These are phyloP conservation scores for Pythium dissotocum DNA, from an alignment of 352 stramenopile species.

Conservation along the genomic window DNA sequence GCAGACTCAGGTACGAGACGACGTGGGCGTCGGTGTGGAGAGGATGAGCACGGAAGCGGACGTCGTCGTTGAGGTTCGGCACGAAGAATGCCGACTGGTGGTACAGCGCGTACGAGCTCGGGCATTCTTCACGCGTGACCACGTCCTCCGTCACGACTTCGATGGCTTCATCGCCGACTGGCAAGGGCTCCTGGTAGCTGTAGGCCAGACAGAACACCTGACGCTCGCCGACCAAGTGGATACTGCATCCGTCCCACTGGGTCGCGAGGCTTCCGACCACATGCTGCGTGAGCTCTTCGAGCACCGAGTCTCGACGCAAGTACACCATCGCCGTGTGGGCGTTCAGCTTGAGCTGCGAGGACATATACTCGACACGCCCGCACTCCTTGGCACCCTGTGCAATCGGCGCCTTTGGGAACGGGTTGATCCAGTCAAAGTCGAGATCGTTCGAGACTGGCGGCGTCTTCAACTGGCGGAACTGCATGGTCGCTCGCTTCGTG, in stretches of 20 bases:
- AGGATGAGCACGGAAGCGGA: constrained; percentile 67
- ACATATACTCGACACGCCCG: constrained; percentile 53
- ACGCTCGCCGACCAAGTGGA: constrained; percentile 58
- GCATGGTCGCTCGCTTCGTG: constrained; percentile 27
- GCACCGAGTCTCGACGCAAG: constrained; percentile 50
- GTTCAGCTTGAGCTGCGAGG: constrained; percentile 60
- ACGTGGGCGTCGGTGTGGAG: constrained; percentile 60
- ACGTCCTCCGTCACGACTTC: constrained; percentile 56
- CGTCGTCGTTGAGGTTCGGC: constrained; percentile 53
- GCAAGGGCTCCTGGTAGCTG: constrained; percentile 34
- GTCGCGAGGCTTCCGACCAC: constrained; percentile 54
- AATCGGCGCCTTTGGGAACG: constrained; percentile 77
- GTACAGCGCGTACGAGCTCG: constrained; percentile 67
- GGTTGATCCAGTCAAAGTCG: constrained; percentile 79
- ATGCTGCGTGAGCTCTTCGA: constrained; percentile 49
- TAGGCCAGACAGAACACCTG: constrained; percentile 71
- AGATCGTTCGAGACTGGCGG: constrained; percentile 64
- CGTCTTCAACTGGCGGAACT: constrained; percentile 62
- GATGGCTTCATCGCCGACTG: constrained; percentile 38
- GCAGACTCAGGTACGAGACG: constrained; percentile 68
- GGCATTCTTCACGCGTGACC: constrained; percentile 61
- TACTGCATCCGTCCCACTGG: constrained; percentile 69
- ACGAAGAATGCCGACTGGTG: constrained; percentile 74
- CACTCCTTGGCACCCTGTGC: constrained; percentile 28
- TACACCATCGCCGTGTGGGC: constrained; percentile 52